These are phyloP conservation scores for Hemileccinum hortonii DNA, from an alignment of 1,284 basidiomycete species.

Conservation along the genomic window DNA sequence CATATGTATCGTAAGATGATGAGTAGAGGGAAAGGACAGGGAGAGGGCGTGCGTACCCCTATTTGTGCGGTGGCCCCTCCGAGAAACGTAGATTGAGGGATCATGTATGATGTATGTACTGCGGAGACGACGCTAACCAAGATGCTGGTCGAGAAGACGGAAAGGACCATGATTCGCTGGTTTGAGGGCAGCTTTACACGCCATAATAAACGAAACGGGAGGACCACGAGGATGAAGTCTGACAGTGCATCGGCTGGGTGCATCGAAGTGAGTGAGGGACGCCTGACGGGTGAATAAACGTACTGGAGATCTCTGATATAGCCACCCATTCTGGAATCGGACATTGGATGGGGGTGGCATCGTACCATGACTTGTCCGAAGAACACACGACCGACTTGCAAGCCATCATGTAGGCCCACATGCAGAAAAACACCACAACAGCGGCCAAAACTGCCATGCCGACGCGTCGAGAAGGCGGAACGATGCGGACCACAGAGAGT, in stretches of 20 bases:
- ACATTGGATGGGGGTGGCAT: conserved; percentile 7
- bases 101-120: conserved; percentile 26
- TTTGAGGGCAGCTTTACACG: conserved; percentile 24
- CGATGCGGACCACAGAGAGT: conserved; percentile 27
- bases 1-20: not conserved
- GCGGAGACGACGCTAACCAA: conserved; percentile 27
- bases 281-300: not conserved
- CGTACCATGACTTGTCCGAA: conserved; percentile 21
- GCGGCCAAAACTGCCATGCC: not conserved
- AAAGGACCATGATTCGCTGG: conserved; percentile 27
- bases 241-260: conserved; percentile 26
- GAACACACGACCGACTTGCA: conserved; percentile 22
- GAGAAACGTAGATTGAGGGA: conserved; percentile 6
- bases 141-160: conserved; percentile 32
- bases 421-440: conserved; percentile 9
- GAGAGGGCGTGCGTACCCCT: conserved; percentile 21
- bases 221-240: conserved; percentile 22
- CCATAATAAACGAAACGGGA: conserved; percentile 29
- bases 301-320: conserved; percentile 26
- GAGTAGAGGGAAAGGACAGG: not conserved
- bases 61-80: conserved; percentile 16
- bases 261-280: not conserved
- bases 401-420: conserved; percentile 23
- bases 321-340: conserved; percentile 20
- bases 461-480: conserved; percentile 19